These are phyloP conservation scores for Pseudogymnoascus sp. DNA, from an alignment of 2,329 filamentous ascomycete genomes.

Conservation along the genomic window DNA sequence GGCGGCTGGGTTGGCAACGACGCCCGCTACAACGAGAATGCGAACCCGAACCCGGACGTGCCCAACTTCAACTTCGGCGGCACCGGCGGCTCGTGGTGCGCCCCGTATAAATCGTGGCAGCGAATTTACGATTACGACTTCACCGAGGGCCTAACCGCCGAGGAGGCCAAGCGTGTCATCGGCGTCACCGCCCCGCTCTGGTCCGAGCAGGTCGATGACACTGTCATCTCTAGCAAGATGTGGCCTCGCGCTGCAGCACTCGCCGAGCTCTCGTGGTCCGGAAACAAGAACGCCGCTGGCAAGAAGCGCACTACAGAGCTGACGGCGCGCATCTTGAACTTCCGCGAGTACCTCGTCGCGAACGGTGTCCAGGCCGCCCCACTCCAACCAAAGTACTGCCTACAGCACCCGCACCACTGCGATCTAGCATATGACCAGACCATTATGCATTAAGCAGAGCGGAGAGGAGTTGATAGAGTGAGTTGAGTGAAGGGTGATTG, in stretches of 20 bases:
- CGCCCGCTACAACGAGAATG: slow-evolving; percentile 44
- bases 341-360: slow-evolving; percentile 50
- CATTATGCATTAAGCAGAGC: background rate
- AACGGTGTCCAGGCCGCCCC: slow-evolving; percentile 44
- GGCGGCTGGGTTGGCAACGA: slow-evolving; percentile 64
- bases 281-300: slow-evolving; percentile 53
- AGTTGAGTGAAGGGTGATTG: too few relatives aligned
- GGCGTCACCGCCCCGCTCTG: slow-evolving; percentile 75
- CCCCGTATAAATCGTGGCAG: slow-evolving; percentile 71
- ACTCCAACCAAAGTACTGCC: slow-evolving; percentile 49
- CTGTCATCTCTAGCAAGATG: slow-evolving; percentile 63
- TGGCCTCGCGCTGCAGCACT: slow-evolving; percentile 69
- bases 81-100: slow-evolving; percentile 72
- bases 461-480: background rate
- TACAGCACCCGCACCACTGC: slow-evolving; percentile 49
- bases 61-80: slow-evolving; percentile 43
- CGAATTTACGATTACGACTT: slow-evolving; percentile 75
- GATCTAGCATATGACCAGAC: slow-evolving; percentile 46
- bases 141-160: slow-evolving; percentile 49
- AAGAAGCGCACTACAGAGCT: slow-evolving; percentile 54
- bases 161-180: slow-evolving; percentile 57
- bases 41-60: slow-evolving; percentile 54
- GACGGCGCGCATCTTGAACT: slow-evolving; percentile 50
- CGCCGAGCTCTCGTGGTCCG: slow-evolving; percentile 72
- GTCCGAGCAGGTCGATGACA: slow-evolving; percentile 65